Percentiles rank a stretch among this genome's conserved stretches.
These are phyloP conservation scores for Fagopyrum tataricum DNA, from an alignment of 148 eudicot genomes.

Conservation along the genomic window DNA sequence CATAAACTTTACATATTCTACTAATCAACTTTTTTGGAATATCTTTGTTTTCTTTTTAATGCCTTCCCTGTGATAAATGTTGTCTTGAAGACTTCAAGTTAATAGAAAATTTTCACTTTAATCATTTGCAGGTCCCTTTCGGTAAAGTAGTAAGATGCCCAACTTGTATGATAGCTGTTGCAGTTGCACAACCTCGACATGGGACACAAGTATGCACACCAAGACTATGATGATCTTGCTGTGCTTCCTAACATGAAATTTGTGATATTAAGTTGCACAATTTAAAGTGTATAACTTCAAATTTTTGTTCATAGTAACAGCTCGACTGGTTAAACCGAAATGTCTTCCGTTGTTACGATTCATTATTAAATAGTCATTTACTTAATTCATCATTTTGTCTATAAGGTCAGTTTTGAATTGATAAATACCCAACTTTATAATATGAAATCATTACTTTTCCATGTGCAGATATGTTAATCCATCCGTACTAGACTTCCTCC, in stretches of 20 bases:
- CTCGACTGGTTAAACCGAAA: background rate
- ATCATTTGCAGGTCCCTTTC: conserved; percentile 69
- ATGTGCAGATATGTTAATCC: background rate
- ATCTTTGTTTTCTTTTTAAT: background rate
- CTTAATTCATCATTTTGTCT: background rate
- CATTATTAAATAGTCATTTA: background rate
- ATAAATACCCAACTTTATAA: background rate
- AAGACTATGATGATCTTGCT: conserved; percentile 21
- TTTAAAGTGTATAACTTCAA: background rate
- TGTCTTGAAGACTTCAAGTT: background rate
- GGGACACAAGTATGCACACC: conserved; percentile 84
- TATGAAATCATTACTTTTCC: background rate
- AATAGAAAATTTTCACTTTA: background rate
- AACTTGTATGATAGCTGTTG: conserved; percentile 68
- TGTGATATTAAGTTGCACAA: background rate
- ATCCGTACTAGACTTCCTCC: background rate
- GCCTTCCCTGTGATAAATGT: conserved; percentile 1
- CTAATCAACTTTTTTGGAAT: conserved; percentile 1
- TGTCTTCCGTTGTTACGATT: background rate
- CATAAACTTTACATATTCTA: background rate
- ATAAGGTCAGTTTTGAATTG: background rate
- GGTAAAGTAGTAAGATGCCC: conserved; percentile 91
- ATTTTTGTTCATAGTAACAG: background rate
- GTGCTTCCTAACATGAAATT: background rate
- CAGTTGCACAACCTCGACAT: conserved; percentile 96